These are phyloP conservation scores for Coccinonectria pachysandricola DNA, from an alignment of 2,329 filamentous ascomycete genomes.

Conservation along the genomic window DNA sequence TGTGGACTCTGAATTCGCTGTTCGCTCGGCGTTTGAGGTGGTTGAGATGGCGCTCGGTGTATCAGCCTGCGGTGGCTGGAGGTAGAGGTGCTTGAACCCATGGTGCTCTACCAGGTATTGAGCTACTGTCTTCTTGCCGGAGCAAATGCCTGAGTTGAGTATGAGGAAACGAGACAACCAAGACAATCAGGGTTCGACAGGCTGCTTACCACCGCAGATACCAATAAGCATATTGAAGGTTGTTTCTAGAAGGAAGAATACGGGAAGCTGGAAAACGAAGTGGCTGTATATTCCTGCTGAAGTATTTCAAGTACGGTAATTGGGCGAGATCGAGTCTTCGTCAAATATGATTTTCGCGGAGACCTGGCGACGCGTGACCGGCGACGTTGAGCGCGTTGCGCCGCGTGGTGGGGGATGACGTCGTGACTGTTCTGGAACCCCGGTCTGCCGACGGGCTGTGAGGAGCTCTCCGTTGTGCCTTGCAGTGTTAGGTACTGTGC, in stretches of 20 bases:
- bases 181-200: background rate
- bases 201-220: slow-evolving; percentile 55
- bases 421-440: no score
- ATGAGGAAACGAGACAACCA: slow-evolving; percentile 7
- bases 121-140: slow-evolving; percentile 84
- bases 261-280: background rate
- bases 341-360: no score
- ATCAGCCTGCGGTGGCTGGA: slow-evolving; percentile 26
- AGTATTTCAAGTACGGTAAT: no score
- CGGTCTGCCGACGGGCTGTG: no score
- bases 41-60: slow-evolving; percentile 3
- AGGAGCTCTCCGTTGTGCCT: no score
- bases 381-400: no score
- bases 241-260: background rate
- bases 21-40: slow-evolving; percentile 3
- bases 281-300: no score
- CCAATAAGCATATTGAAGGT: slow-evolving; percentile 57
- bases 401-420: no score
- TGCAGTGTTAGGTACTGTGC: no score
- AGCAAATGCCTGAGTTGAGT: slow-evolving; percentile 65
- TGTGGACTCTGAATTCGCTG: slow-evolving; percentile 6
- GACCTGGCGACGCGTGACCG: no score
- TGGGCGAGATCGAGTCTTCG: no score
- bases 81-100: slow-evolving; percentile 63
- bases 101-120: slow-evolving; percentile 79